Conservation (phyloP, 169 alveolate species). For the Amoebophrya sp. region DNA sequence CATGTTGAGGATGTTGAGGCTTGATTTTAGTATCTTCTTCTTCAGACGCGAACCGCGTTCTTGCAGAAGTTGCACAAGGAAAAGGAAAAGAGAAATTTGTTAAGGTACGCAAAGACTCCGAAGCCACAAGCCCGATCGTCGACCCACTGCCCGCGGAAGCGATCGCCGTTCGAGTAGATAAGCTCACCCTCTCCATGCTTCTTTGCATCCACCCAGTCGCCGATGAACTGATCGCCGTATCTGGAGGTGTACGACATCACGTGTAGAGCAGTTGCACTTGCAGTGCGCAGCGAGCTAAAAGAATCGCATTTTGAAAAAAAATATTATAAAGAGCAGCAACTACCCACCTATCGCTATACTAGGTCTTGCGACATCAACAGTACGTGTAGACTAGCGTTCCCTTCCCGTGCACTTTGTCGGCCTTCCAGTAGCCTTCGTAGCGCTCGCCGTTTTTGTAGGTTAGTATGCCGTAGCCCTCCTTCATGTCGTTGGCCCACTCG, state of each 20-base stretch:
- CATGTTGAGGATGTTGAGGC: not conserved
- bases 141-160: slow-evolving; percentile 71
- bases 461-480: slow-evolving; percentile 76
- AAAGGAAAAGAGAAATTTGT: not conserved
- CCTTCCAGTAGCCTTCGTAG: slow-evolving; percentile 84
- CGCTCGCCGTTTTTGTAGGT: slow-evolving; percentile 73
- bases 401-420: slow-evolving; percentile 78
- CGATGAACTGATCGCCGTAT: slow-evolving; percentile 77
- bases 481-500: slow-evolving; percentile 84
- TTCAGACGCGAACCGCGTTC: not conserved
- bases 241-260: too few relatives aligned
- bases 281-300: too few relatives aligned
- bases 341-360: too few relatives aligned
- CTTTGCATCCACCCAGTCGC: slow-evolving; percentile 83
- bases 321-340: too few relatives aligned
- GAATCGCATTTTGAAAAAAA: too few relatives aligned
- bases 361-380: too few relatives aligned
- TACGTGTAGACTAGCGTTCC: slow-evolving; percentile 63
- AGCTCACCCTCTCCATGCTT: slow-evolving; percentile 87
- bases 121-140: slow-evolving; percentile 90
- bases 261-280: too few relatives aligned
- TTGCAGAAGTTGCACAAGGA: not conserved
- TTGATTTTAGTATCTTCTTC: too few relatives aligned
- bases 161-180: slow-evolving; percentile 77
- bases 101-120: slow-evolving; percentile 60